phyloP scores from a whole-genome alignment of 495 filamentous ascomycete genomes.

The Daldinia decipiens region DNA sequence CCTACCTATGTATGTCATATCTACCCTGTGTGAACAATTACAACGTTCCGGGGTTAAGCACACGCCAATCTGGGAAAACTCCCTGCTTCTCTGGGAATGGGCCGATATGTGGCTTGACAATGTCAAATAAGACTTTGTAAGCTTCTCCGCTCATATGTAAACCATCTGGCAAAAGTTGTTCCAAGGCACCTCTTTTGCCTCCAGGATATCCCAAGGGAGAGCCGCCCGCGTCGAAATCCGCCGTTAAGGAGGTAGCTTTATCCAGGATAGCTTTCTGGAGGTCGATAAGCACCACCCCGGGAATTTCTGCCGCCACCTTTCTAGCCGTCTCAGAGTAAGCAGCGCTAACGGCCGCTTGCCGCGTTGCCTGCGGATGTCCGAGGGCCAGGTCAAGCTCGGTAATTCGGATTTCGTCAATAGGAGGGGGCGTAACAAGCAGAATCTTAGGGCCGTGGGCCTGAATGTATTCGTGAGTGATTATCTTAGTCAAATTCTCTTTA shows the following conservation, averaged over 20 bases:
- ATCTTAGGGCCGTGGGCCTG: constrained; percentile 75
- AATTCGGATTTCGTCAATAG: constrained; percentile 79
- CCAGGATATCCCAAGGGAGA: constrained; percentile 54
- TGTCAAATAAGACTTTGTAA: constrained; percentile 60
- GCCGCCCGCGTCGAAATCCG: constrained; percentile 53
- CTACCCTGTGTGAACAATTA: constrained; percentile 23
- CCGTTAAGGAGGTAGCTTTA: constrained; percentile 56
- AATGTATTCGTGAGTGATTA: constrained; percentile 75
- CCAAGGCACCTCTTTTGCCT: constrained; percentile 56
- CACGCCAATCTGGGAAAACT: constrained; percentile 58
- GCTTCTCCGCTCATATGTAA: constrained; percentile 63
- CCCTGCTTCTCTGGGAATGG: constrained; percentile 44
- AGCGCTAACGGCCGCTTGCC: constrained; percentile 72
- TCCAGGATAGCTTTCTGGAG: constrained; percentile 79
- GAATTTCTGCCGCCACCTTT: constrained; percentile 69
- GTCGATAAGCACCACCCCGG: constrained; percentile 73
- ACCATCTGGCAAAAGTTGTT: constrained; percentile 62
- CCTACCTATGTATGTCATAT: neutral
- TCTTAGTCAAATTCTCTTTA: constrained; percentile 72
- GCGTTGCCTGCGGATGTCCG: constrained; percentile 60
- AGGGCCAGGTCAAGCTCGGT: constrained; percentile 62
- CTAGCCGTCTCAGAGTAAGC: constrained; percentile 75
- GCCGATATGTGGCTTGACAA: constrained; percentile 55
- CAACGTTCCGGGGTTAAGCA: constrained; percentile 38
- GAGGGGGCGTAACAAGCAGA: constrained; percentile 80